A percentile compares a stretch with the other conserved stretches of the same genome.
Evolutionary conservation across 2,329 filamentous ascomycete species (phyloP).

Genomic region (Phaeosphaeria sp.): DNA sequence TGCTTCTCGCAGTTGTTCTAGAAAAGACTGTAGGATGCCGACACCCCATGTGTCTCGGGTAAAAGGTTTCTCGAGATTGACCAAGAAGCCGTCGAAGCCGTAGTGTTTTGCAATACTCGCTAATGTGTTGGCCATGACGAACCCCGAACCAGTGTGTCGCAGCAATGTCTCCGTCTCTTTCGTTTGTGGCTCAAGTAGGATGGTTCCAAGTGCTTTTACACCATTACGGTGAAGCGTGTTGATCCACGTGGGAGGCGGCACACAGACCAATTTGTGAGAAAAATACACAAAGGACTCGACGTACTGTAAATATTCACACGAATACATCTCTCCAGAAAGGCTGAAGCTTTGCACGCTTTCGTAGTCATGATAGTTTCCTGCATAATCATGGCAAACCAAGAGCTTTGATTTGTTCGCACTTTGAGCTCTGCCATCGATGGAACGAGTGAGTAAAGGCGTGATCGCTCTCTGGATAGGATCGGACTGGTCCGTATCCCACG

Average conservation of each 20-base stretch:
- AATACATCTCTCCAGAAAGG: slow-evolving; percentile 44
- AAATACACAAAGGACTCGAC: slow-evolving; percentile 57
- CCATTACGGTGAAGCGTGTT: slow-evolving; percentile 57
- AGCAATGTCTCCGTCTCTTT: slow-evolving; percentile 41
- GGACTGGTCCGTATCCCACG: slow-evolving; percentile 39
- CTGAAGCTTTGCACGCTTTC: slow-evolving; percentile 45
- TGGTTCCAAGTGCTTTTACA: slow-evolving; percentile 52
- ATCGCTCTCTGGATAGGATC: slow-evolving; percentile 49
- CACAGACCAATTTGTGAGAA: slow-evolving; percentile 55
- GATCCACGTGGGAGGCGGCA: slow-evolving; percentile 55
- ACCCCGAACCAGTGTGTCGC: slow-evolving; percentile 20
- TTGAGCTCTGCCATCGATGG: neutral
- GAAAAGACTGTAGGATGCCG: slow-evolving; percentile 44
- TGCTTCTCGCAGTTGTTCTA: slow-evolving; percentile 44
- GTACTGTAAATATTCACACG: slow-evolving; percentile 53
- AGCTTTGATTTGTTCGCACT: slow-evolving; percentile 27
- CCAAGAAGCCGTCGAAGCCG: slow-evolving; percentile 57
- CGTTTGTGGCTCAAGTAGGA: slow-evolving; percentile 53
- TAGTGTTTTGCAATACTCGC: slow-evolving; percentile 49
- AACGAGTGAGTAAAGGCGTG: slow-evolving; percentile 43
- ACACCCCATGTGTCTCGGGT: slow-evolving; percentile 39
- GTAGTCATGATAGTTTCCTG: slow-evolving; percentile 55
- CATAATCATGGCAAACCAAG: slow-evolving; percentile 49
- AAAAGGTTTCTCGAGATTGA: slow-evolving; percentile 56
- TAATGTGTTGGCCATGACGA: slow-evolving; percentile 48